Evolutionary conservation across 1,139 yeast genomes (phyloP).

Genomic region (Ogataea hybrid): DNA sequence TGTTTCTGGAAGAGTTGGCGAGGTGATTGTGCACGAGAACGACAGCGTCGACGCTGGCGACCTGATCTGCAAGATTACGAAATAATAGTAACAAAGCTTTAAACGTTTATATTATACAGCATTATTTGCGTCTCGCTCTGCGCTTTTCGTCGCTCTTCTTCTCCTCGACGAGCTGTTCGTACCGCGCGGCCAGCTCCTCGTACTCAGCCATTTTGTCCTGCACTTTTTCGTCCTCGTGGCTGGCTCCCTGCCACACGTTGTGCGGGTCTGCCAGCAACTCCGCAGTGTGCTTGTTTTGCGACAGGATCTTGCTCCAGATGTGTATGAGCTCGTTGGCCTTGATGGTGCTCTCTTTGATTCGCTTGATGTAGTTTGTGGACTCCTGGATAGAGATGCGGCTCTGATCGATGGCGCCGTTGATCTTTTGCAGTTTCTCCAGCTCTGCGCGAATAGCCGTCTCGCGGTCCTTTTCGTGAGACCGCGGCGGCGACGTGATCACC

Average conservation of each 20-base stretch:
- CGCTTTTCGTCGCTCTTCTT: conserved; percentile 3
- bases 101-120: background rate
- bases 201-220: conserved; percentile 29
- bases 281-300: conserved; percentile 45
- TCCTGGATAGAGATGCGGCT: conserved; percentile 18
- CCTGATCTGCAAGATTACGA: conserved; percentile 53
- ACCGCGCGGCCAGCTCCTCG: conserved; percentile 32
- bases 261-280: conserved; percentile 29
- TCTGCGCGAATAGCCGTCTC: conserved; percentile 14
- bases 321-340: conserved; percentile 37
- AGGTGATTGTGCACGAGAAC: conserved; percentile 77
- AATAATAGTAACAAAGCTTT: conserved; percentile 1
- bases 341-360: conserved; percentile 16
- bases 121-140: conserved; percentile 11
- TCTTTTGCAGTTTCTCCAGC: conserved; percentile 14
- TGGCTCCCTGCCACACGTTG: conserved; percentile 14
- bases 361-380: conserved; percentile 16
- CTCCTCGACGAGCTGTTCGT: conserved; percentile 16
- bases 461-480: conserved; percentile 7
- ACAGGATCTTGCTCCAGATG: conserved; percentile 46
- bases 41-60: conserved; percentile 96
- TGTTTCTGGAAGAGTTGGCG: conserved; percentile 77
- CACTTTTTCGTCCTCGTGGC: conserved; percentile 22
- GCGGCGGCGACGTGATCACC: conserved; percentile 12
- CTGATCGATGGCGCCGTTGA: conserved; percentile 17